Percentiles rank a stretch among this genome's conserved stretches.
These are phyloP conservation scores for Schizopora paradoxa DNA, from an alignment of 1,284 basidiomycete genomes.

Conservation along the genomic window DNA sequence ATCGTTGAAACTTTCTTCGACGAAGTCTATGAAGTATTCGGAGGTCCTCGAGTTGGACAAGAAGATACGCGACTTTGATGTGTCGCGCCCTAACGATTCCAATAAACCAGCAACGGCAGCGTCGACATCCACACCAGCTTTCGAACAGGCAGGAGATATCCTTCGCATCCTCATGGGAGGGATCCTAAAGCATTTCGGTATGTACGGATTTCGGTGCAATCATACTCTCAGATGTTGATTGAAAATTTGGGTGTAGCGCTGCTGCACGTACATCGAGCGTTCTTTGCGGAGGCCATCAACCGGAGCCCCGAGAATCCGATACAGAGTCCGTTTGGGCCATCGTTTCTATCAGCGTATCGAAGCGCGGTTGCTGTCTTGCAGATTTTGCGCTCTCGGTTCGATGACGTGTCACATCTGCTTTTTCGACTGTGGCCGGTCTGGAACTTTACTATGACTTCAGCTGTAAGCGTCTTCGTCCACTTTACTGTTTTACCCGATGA, in stretches of 20 bases:
- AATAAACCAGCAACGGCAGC: neutral
- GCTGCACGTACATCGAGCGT: slow-evolving; percentile 17
- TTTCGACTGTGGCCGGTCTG: slow-evolving; percentile 12
- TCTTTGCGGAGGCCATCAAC: slow-evolving; percentile 18
- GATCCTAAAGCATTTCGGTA: neutral
- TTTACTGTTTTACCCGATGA: no score
- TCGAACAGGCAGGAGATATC: neutral
- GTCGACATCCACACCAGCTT: neutral
- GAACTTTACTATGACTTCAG: no score
- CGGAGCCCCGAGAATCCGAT: slow-evolving; percentile 19
- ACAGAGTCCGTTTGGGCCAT: slow-evolving; percentile 18
- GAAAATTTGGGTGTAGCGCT: slow-evolving; percentile 4
- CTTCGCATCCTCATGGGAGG: neutral
- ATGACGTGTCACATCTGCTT: neutral
- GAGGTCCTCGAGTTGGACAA: neutral
- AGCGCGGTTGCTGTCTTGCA: slow-evolving; percentile 14
- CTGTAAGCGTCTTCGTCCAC: no score
- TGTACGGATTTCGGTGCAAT: neutral
- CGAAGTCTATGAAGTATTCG: neutral
- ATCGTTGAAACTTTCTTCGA: neutral
- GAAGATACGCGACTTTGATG: neutral
- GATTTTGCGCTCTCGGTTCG: slow-evolving; percentile 1
- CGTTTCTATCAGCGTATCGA: slow-evolving; percentile 18
- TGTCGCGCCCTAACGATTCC: no score
- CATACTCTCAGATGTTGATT: neutral